These are phyloP conservation scores for Jackrogersella multiformis DNA, from an alignment of 495 filamentous ascomycete species.

Conservation along the genomic window DNA sequence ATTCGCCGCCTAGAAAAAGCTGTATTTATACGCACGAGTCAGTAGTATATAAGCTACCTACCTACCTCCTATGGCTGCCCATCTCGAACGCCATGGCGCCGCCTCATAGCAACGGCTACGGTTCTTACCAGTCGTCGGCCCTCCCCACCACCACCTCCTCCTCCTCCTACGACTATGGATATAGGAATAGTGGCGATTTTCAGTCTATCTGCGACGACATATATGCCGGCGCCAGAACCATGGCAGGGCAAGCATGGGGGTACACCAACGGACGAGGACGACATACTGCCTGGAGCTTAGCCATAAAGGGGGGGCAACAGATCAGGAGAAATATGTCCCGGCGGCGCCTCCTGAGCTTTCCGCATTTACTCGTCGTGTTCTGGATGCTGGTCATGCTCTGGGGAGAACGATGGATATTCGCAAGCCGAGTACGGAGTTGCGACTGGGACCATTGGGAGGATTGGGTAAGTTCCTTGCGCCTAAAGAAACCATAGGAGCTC, in stretches of 20 bases:
- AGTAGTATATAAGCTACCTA: constrained; percentile 1
- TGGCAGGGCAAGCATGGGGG: constrained; percentile 48
- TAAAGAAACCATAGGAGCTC: neutral
- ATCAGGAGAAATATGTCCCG: constrained; percentile 55
- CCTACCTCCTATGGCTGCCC: constrained; percentile 45
- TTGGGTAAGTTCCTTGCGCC: constrained; percentile 72
- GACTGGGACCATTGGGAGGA: constrained; percentile 87
- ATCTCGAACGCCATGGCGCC: constrained; percentile 46
- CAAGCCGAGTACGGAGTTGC: constrained; percentile 72
- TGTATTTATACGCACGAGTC: neutral
- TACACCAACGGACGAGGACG: constrained; percentile 49
- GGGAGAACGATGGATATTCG: constrained; percentile 85
- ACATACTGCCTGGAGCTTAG: constrained; percentile 41
- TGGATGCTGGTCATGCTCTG: constrained; percentile 87
- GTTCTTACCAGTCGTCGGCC: constrained; percentile 34
- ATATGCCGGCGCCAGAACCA: constrained; percentile 14
- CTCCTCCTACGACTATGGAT: constrained; percentile 32
- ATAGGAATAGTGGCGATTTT: constrained; percentile 37
- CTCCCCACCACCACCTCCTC: too few relatives aligned
- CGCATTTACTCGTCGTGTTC: constrained; percentile 70
- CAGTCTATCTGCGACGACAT: constrained; percentile 49
- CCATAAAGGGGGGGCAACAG: constrained; percentile 43
- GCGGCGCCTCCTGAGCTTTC: constrained; percentile 63
- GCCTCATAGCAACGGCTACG: constrained; percentile 49
- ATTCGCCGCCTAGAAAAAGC: too few relatives aligned